phyloP scores from a whole-genome alignment of 2,329 filamentous ascomycete genomes.

The Neofusicoccum parvum region DNA sequence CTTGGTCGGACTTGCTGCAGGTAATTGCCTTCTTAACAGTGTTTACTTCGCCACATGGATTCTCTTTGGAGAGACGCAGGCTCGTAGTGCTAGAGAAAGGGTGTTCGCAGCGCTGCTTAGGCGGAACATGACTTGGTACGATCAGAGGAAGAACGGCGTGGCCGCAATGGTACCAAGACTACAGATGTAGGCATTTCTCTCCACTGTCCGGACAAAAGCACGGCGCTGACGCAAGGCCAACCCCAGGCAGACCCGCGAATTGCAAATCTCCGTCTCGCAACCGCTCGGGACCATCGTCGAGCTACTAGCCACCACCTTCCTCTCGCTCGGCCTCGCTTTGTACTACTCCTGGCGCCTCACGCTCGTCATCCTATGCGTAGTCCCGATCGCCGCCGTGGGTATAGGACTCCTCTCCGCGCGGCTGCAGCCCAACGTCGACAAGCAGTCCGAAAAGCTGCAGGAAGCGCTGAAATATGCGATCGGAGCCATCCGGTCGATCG shows the following conservation, averaged over 20 bases:
- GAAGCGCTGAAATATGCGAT: slow-evolving; percentile 71
- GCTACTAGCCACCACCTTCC: slow-evolving; percentile 64
- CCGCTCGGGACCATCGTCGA: slow-evolving; percentile 72
- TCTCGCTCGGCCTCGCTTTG: slow-evolving; percentile 71
- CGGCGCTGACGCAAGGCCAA: neutral
- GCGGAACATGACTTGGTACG: slow-evolving; percentile 82
- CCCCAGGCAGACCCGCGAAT: slow-evolving; percentile 77
- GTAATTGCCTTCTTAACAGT: slow-evolving; percentile 68
- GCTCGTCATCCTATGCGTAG: slow-evolving; percentile 71
- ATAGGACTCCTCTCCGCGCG: slow-evolving; percentile 62
- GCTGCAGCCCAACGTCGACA: slow-evolving; percentile 67
- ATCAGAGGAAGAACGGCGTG: slow-evolving; percentile 70
- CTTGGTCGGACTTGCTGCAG: slow-evolving; percentile 64
- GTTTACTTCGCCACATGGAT: slow-evolving; percentile 72
- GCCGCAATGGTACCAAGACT: slow-evolving; percentile 70
- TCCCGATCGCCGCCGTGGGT: slow-evolving; percentile 67
- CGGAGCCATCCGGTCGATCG: slow-evolving; percentile 72
- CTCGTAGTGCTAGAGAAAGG: slow-evolving; percentile 62
- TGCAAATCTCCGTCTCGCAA: slow-evolving; percentile 79
- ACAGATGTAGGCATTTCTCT: slow-evolving; percentile 65
- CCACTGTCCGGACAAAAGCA: neutral
- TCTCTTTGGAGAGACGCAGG: slow-evolving; percentile 79
- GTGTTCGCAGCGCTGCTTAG: slow-evolving; percentile 71
- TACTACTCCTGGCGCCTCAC: slow-evolving; percentile 84
- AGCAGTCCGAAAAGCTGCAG: slow-evolving; percentile 68